Evolutionary conservation across 2,329 filamentous ascomycete species (phyloP).

Genomic region (Hypoxylon sp.): DNA sequence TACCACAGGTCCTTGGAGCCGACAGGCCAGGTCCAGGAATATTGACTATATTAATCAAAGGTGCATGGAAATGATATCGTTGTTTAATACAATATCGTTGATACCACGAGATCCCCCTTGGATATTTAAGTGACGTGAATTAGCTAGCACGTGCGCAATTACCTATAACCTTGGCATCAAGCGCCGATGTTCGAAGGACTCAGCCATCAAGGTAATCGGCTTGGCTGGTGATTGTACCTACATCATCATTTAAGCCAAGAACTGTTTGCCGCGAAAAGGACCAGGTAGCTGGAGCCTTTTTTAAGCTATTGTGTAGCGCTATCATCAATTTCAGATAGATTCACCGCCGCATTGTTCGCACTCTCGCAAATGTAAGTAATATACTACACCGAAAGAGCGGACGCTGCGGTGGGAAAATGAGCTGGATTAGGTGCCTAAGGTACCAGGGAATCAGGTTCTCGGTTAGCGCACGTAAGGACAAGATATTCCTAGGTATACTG

Average conservation of each 20-base stretch:
- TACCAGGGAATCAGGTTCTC: background rate
- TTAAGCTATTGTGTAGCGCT: background rate
- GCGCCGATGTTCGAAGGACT: background rate
- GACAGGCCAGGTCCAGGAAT: conserved; percentile 26
- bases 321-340: background rate
- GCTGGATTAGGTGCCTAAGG: background rate
- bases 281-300: background rate
- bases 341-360: background rate
- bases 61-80: background rate
- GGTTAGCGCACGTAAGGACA: background rate
- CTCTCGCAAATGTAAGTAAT: background rate
- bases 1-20: conserved; percentile 38
- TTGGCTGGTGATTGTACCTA: background rate
- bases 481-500: background rate
- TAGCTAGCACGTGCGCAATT: background rate
- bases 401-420: background rate
- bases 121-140: background rate
- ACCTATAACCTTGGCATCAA: background rate
- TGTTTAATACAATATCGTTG: background rate
- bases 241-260: background rate
- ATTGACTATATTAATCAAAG: background rate
- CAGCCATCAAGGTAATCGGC: background rate
- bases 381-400: background rate
- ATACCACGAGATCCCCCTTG: background rate
- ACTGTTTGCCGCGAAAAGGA: background rate